A percentile compares a stretch with the other conserved stretches of the same genome.
phyloP scores from a whole-genome alignment of 2,329 filamentous ascomycete genomes.

The Nemania sp. region DNA sequence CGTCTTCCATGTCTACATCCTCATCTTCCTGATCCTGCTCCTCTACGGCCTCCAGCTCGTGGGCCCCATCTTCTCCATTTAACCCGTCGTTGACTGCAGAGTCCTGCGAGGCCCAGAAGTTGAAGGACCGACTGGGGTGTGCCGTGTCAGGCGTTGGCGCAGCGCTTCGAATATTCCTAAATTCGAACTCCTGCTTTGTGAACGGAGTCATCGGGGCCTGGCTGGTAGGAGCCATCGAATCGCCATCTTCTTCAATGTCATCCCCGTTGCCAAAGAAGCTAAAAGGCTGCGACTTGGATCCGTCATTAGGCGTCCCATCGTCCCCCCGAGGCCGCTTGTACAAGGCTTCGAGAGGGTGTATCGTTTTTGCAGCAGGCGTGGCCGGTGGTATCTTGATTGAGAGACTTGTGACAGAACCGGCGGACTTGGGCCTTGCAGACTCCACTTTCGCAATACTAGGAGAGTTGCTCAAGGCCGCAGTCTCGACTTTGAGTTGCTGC shows the following conservation, averaged over 20 bases:
- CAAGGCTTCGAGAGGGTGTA: conserved; percentile 89
- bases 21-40: conserved; percentile 42
- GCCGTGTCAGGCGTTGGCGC: conserved; percentile 95
- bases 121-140: conserved; percentile 68
- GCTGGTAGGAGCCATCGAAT: conserved; percentile 22
- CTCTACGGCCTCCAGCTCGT: conserved; percentile 44
- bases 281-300: conserved; percentile 64
- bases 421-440: conserved; percentile 52
- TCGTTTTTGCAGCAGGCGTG: conserved; percentile 51
- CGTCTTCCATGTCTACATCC: conserved; percentile 27
- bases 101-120: conserved; percentile 54
- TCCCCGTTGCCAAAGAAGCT: conserved; percentile 73
- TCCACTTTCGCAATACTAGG: conserved; percentile 36
- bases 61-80: conserved; percentile 45
- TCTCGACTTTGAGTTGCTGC: conserved; percentile 32
- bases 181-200: conserved; percentile 77
- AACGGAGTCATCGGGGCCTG: conserved; percentile 78
- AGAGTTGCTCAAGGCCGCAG: conserved; percentile 25
- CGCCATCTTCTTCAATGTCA: conserved; percentile 50
- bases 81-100: conserved; percentile 33
- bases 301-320: conserved; percentile 42
- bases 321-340: conserved; percentile 73
- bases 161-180: conserved; percentile 77
- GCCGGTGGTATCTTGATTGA: conserved; percentile 59
- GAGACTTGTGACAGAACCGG: conserved; percentile 54